Evolutionary conservation across 805 yeast genomes (phyloP), one percentile per base, ranked within the genome.

Genomic region (Kazachstania kunashirensis): DNA sequence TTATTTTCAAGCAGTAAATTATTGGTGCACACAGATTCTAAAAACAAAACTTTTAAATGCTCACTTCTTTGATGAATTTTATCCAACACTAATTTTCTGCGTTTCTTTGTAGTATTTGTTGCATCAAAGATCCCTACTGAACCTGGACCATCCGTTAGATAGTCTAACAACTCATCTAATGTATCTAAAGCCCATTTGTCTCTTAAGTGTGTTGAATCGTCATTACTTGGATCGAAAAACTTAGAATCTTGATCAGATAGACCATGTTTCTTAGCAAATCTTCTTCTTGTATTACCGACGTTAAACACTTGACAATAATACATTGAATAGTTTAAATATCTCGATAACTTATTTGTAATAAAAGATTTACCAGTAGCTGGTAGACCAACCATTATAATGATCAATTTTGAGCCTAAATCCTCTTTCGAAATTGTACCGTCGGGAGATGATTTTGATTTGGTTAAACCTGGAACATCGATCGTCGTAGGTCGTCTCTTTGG

Each of bases 131-230:
- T 84, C 2, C 96, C 98, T 7, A 89, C 96, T 5, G 88, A 77
- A 2, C 97, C 97, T 23, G 78, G 75, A 0, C 85, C 94, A 11
- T 74, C 69, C 33, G 86, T 56, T 4, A 92, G 71, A 59, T 84
- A 88, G 47, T 88, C 89, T 24, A 89, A 64, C 38, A 89, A 61
- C 50, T 80, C 82, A 42, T 85, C 89, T 39, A 89, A 63, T 0
- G 98, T 89, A 45, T 89, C 95, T 76, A 81, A 78, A 0, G 98
- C 98, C 97, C 97, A 92, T 57, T 81, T 73, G 52, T 89, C 96
- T 42, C 97, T 72, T 31, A 85, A 63, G 23, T 68, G 65, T 3
- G 74, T 74, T 13, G 80, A 75, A 11, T 72, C 64, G 28, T 66
- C 60, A 57, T 92, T 85, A 37, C 74, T 77, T 0, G 97, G 96